phyloP scores from a whole-genome alignment of 345 rosid species.

The Hypericum perforatum region DNA sequence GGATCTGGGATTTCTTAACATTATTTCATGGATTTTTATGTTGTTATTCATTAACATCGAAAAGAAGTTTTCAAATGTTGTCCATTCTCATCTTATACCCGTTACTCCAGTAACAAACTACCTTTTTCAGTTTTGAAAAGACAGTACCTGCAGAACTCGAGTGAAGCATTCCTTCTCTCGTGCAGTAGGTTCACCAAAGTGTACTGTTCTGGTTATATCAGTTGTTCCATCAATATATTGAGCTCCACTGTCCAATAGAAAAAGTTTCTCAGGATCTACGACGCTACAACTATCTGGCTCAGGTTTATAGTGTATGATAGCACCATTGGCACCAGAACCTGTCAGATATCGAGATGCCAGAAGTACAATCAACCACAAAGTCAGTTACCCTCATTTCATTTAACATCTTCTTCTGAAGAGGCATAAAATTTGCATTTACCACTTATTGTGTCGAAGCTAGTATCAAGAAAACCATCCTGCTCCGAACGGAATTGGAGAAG shows the following conservation, averaged over 20 bases:
- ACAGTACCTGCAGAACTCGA: slow-evolving; percentile 64
- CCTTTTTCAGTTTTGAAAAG: no score
- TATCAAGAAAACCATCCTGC: slow-evolving; percentile 78
- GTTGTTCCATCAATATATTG: slow-evolving; percentile 95
- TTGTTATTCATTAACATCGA: no score
- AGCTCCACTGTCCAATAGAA: slow-evolving; percentile 91
- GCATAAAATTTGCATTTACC: slow-evolving; percentile 36
- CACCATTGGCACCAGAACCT: slow-evolving; percentile 98
- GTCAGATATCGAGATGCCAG: slow-evolving; percentile 14
- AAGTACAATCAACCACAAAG: slow-evolving; percentile 1
- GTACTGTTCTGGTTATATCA: slow-evolving; percentile 91
- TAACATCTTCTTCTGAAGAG: slow-evolving; percentile 7
- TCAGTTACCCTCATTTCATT: background rate
- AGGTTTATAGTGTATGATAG: slow-evolving; percentile 86
- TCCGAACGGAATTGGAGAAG: slow-evolving; percentile 77
- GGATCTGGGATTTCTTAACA: no score
- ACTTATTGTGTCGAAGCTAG: slow-evolving; percentile 93
- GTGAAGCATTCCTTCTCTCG: slow-evolving; percentile 91
- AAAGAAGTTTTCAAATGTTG: no score
- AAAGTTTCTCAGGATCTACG: slow-evolving; percentile 63
- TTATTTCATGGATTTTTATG: no score
- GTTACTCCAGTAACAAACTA: no score
- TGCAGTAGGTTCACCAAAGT: slow-evolving; percentile 69
- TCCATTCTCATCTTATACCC: no score
- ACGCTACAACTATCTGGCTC: slow-evolving; percentile 73